Evolutionary conservation across 164 flowering plant species (phyloP), one percentile per base, ranked within the genome.

Genomic region (Sedum album): DNA sequence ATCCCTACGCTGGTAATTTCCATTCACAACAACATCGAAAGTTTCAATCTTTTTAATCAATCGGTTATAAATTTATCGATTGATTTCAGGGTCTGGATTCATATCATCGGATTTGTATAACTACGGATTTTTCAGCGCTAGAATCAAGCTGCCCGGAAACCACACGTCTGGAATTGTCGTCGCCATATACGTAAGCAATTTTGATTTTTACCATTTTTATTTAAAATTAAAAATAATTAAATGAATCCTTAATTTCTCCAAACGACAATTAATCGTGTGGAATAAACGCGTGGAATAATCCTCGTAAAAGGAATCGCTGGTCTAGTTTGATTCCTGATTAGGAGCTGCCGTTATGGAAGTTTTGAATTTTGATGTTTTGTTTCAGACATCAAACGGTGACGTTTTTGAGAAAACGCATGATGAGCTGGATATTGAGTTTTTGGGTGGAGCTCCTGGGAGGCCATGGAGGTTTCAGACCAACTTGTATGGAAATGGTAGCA

Each of bases 391-490:
- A 8, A 94, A 94, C 66, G 93, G 73, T 2, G 96, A 91, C 51
- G 79, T 83, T 20, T 91, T 85, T 60, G 86, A 83, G 83, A 94
- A 84, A 76, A 84, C 71, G 0, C 98, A 94, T 75, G 98, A 93
- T 70, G 98, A 94, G 65, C 70, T 94, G 71, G 98, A 94, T 75
- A 80, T 94, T 11, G 98, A 94, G 75, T 94, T 94, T 51, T 35
- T 94, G 66, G 98, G 98, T 5, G 87, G 86, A 74, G 63, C 84
- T 17, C 60, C 64, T 25, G 98, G 96, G n/a, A 81, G 83, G 69
- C 79, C 84, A 48, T 94, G 98, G 98, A 75, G 95, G 68, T 82
- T 94, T 28, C 98, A 94, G 72, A 94, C 98, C 0, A 94, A 94
- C 55, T 42, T 91, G 66, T 94, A 94, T 48, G 98, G 97, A 0